Conservation (phyloP, 2,329 filamentous ascomycete genomes). For the Clonostachys rhizophaga region DNA sequence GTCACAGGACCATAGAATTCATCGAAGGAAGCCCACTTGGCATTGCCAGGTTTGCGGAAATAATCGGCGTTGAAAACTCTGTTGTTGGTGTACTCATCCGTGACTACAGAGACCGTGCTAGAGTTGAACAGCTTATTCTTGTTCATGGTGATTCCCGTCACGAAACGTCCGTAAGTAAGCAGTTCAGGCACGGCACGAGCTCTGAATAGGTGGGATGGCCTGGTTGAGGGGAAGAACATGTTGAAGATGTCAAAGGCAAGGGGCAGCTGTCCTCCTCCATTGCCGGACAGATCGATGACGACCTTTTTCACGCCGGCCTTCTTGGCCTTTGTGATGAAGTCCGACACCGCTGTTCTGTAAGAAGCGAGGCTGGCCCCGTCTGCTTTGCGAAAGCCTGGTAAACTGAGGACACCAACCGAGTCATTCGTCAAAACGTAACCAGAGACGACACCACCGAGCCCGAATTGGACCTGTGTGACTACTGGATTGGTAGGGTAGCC, state of each 20-base stretch:
- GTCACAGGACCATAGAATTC: not conserved
- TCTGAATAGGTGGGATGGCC: not conserved
- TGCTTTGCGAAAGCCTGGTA: not conserved
- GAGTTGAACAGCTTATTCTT: constrained; percentile 1
- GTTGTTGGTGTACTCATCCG: no score
- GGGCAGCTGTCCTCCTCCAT: constrained; percentile 49
- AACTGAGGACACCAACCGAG: not conserved
- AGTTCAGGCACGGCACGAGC: not conserved
- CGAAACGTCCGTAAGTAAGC: not conserved
- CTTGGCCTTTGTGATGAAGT: not conserved
- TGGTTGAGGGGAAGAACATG: constrained; percentile 20
- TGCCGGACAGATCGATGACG: constrained; percentile 58
- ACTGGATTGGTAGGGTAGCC: not conserved
- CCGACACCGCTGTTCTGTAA: not conserved
- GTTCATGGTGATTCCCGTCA: not conserved
- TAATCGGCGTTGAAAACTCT: no score
- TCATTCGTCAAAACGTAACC: not conserved
- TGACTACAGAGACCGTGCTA: no score
- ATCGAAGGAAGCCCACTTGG: not conserved
- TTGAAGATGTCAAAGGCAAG: constrained; percentile 44
- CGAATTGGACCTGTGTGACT: not conserved
- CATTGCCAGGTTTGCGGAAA: not conserved
- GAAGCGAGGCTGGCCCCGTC: not conserved
- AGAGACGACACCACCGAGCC: not conserved
- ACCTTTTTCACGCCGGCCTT: constrained; percentile 33